Percentiles rank a stretch among this genome's conserved stretches.
Evolutionary conservation across 768 basidiomycete species (phyloP).

Genomic region (Termitomyces sp.): DNA sequence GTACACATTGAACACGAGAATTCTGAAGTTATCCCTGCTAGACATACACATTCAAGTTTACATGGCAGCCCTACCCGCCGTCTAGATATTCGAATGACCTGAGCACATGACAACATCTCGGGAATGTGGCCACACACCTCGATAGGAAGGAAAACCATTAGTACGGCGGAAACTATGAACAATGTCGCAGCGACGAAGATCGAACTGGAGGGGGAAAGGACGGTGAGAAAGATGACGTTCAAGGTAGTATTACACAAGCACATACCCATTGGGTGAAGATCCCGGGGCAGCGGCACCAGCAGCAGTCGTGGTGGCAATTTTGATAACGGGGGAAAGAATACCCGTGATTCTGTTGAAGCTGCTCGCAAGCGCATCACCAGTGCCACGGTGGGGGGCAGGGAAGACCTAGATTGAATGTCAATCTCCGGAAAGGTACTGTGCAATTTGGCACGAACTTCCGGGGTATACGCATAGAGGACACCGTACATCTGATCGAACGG

Average conservation of each 20-base stretch:
- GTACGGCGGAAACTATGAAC: slow-evolving; percentile 36
- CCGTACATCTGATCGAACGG: slow-evolving; percentile 1
- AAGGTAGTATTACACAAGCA: slow-evolving; percentile 42
- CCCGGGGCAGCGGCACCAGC: not conserved
- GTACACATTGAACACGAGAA: no score
- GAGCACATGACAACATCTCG: not conserved
- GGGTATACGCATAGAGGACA: slow-evolving; percentile 46
- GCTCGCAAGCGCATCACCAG: slow-evolving; percentile 46
- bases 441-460: slow-evolving; percentile 32
- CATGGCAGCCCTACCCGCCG: not conserved
- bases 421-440: not conserved
- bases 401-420: slow-evolving; percentile 29
- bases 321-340: slow-evolving; percentile 44
- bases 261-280: slow-evolving; percentile 37
- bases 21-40: no score
- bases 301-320: slow-evolving; percentile 31
- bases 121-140: not conserved
- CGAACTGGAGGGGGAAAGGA: slow-evolving; percentile 25
- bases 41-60: no score
- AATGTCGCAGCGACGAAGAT: slow-evolving; percentile 46
- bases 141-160: slow-evolving; percentile 36
- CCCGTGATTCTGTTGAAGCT: slow-evolving; percentile 47
- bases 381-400: slow-evolving; percentile 53
- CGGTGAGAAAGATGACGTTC: not conserved
- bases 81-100: not conserved